phyloP scores from a whole-genome alignment of 2,329 filamentous ascomycete species.

The Colletotrichum falcatum region DNA sequence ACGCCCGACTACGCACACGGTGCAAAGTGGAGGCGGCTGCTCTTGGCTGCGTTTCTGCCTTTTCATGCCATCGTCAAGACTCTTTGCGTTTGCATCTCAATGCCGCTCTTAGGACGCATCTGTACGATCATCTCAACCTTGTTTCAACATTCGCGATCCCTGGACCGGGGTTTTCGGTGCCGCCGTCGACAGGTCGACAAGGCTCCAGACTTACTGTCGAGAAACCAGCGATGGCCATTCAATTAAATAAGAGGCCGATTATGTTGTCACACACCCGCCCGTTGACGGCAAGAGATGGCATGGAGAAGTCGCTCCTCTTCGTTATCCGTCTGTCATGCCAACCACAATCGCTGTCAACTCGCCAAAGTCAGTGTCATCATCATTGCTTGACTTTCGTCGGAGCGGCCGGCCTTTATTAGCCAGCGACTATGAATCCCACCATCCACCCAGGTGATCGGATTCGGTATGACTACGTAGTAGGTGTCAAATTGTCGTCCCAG shows the following conservation, averaged over 20 bases:
- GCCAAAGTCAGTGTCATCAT: conserved; percentile 1
- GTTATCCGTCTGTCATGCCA: neutral
- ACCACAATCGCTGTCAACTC: conserved; percentile 5
- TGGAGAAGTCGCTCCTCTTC: neutral
- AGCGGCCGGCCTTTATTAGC: conserved; percentile 12
- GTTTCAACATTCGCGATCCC: neutral
- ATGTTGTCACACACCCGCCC: neutral
- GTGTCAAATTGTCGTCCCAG: conserved; percentile 12
- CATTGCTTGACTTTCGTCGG: conserved; percentile 6
- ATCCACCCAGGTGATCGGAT: conserved; percentile 13
- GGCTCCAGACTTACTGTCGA: neutral
- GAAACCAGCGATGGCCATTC: neutral
- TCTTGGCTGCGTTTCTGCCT: conserved; percentile 21
- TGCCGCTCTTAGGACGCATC: neutral
- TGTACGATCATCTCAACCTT: neutral
- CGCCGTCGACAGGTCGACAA: neutral
- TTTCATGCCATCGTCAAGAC: neutral
- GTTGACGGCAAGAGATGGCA: neutral
- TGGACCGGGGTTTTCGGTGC: neutral
- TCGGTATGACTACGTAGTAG: neutral
- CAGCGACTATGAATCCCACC: conserved; percentile 4
- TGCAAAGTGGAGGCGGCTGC: neutral
- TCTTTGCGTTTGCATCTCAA: neutral
- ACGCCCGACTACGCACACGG: neutral
- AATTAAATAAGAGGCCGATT: neutral